A percentile compares a stretch with the other conserved stretches of the same genome.
phyloP scores from a whole-genome alignment of 805 yeast genomes.

The Wickerhamia fluorescens region DNA sequence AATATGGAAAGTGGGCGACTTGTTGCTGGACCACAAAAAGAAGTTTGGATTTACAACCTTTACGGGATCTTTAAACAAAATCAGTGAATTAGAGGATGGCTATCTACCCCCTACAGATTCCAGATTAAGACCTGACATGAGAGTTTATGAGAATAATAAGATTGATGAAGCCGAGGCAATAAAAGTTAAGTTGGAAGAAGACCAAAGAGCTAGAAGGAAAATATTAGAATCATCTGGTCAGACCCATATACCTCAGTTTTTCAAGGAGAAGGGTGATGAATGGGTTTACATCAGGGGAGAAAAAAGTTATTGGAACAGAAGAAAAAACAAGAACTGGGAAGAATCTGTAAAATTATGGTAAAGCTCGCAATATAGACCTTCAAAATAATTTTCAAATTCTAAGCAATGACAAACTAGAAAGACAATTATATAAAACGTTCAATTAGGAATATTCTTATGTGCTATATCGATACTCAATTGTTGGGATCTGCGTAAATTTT shows the following conservation, averaged over 20 bases:
- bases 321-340: slow-evolving; percentile 58
- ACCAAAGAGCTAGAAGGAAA: slow-evolving; percentile 72
- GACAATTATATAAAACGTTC: too few species aligned
- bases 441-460: too few species aligned
- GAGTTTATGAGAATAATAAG: slow-evolving; percentile 61
- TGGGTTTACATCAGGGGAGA: slow-evolving; percentile 56
- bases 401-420: too few species aligned
- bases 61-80: slow-evolving; percentile 74
- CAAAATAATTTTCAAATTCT: too few species aligned
- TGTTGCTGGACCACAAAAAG: slow-evolving; percentile 49
- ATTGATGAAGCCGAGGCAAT: slow-evolving; percentile 63
- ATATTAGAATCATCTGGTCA: slow-evolving; percentile 39
- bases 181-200: slow-evolving; percentile 67
- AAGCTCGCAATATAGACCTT: not conserved
- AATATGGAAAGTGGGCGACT: slow-evolving; percentile 67
- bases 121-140: slow-evolving; percentile 81
- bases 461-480: too few species aligned
- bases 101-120: slow-evolving; percentile 80
- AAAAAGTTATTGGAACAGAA: slow-evolving; percentile 71
- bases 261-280: slow-evolving; percentile 41
- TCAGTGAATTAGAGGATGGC: slow-evolving; percentile 62
- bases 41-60: slow-evolving; percentile 85
- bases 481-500: too few species aligned
- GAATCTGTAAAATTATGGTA: slow-evolving; percentile 54
- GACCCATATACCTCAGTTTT: slow-evolving; percentile 55